Evolutionary conservation across 1,139 yeast species (phyloP), one percentile per base, ranked within the genome.

Genomic region (Dujonia santamariae): DNA sequence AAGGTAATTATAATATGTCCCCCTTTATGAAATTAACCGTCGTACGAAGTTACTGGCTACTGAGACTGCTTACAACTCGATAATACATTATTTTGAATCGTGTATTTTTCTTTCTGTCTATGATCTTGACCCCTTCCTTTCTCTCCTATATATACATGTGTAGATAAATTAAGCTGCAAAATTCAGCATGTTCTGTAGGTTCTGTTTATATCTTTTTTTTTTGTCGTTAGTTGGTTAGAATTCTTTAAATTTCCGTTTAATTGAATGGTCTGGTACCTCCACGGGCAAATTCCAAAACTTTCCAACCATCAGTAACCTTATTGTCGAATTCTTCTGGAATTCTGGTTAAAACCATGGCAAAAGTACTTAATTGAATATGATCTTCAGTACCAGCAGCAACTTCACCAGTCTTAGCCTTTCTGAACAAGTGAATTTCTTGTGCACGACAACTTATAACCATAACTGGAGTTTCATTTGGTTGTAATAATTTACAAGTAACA

Each of bases 351-450:
- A 92, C 98, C 90, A 94, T 82, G 32, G 96, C 97, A 57, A 94
- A 94, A 11, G 96, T 84, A 50, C 95, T 83, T 72, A 87, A 75
- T 59, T 87, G 82, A 47, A 94, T 88, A 60, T 87, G 88, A 53
- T 92, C 96, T 56, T 88, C 96, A 33, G 92, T 80, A 49, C 98
- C 99, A 8, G 98, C 98, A 39, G 92, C 95, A 41, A 94, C 74
- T 59, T 92, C 96, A 33, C 95, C 96, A 24, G 96, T 83, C 67
- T 88, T 88, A 44, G 81, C 78, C 57, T 85, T 86, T 66, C 90
- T 83, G 70, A 81, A 94, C 47, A 88, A 68, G 56, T 86, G 94
- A 40, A 94, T 82, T 55, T 94, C 99, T 66, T 94, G 98, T 8
- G 96, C 97, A 59, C 98, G 80, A 58, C 97, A 90, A 40, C 95